Evolutionary conservation across 352 stramenopile genomes (phyloP).

Genomic region (Phytophthora nicotianae): DNA sequence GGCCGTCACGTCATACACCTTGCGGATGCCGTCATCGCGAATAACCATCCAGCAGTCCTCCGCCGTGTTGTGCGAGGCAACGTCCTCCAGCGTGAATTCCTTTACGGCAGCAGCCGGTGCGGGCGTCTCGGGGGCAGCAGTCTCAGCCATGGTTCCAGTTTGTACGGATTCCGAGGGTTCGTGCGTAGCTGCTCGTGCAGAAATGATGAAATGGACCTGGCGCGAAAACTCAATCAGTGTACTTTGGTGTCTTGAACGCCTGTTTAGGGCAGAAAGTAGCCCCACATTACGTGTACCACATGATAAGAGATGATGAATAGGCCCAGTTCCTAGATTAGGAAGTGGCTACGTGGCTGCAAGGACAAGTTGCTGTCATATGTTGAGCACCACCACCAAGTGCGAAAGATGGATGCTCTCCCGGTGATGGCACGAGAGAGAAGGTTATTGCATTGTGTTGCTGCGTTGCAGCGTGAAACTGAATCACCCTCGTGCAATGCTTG

Average conservation of each 20-base stretch:
- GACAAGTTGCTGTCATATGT: conserved; percentile 28
- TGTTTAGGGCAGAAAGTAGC: neutral
- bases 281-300: neutral
- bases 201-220: conserved; percentile 43
- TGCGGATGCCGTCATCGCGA: conserved; percentile 67
- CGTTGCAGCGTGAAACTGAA: neutral
- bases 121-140: conserved; percentile 20
- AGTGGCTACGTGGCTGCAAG: conserved; percentile 25
- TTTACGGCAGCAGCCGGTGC: conserved; percentile 32
- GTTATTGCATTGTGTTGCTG: conserved; percentile 1
- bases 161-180: conserved; percentile 30
- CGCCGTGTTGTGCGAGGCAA: conserved; percentile 84
- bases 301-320: neutral
- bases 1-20: conserved; percentile 97
- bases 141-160: conserved; percentile 28
- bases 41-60: conserved; percentile 91
- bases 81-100: conserved; percentile 94
- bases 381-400: no score
- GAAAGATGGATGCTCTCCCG: conserved; percentile 3
- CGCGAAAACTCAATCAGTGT: neutral
- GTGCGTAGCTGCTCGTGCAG: conserved; percentile 25
- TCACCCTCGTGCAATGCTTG: neutral
- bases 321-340: neutral
- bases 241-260: neutral
- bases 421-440: conserved; percentile 8